Conservation (phyloP, 2,329 filamentous ascomycete species). For the Fonsecaea nubica region DNA sequence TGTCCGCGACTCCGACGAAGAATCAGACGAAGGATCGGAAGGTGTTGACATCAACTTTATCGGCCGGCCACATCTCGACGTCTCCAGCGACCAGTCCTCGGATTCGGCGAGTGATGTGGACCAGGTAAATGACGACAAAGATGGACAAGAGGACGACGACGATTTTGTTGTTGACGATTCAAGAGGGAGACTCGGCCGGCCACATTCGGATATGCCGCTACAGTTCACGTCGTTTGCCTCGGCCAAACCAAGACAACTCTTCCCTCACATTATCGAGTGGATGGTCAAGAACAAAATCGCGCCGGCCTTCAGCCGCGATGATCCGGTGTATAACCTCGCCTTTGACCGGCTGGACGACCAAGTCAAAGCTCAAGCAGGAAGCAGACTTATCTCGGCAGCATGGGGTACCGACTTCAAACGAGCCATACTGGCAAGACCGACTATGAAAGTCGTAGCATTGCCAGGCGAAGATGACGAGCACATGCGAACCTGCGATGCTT, state of each 20-base stretch:
- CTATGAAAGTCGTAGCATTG: conserved; percentile 55
- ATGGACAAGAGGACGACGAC: conserved; percentile 55
- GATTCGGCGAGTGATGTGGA: conserved; percentile 30
- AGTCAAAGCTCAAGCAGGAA: conserved; percentile 69
- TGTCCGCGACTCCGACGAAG: conserved; percentile 41
- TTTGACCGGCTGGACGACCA: conserved; percentile 77
- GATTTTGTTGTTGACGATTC: conserved; percentile 72
- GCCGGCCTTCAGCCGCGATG: conserved; percentile 68
- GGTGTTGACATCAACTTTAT: conserved; percentile 37
- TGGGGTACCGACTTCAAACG: conserved; percentile 73
- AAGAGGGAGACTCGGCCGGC: conserved; percentile 61
- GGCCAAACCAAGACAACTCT: conserved; percentile 73
- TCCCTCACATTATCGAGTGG: conserved; percentile 77
- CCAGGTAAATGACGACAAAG: conserved; percentile 32
- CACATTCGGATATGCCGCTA: conserved; percentile 66
- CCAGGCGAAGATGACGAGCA: conserved; percentile 32
- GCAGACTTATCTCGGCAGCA: conserved; percentile 73
- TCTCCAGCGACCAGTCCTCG: conserved; percentile 5
- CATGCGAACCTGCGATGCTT: conserved; percentile 66
- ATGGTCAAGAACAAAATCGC: conserved; percentile 80
- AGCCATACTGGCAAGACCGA: conserved; percentile 70
- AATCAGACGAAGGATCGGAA: conserved; percentile 38
- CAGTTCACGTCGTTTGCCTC: conserved; percentile 71
- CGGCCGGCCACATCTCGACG: conserved; percentile 22
- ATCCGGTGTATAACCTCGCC: conserved; percentile 70